Evolutionary conservation across 345 rosid species (phyloP).

Genomic region (Dimocarpus longan): DNA sequence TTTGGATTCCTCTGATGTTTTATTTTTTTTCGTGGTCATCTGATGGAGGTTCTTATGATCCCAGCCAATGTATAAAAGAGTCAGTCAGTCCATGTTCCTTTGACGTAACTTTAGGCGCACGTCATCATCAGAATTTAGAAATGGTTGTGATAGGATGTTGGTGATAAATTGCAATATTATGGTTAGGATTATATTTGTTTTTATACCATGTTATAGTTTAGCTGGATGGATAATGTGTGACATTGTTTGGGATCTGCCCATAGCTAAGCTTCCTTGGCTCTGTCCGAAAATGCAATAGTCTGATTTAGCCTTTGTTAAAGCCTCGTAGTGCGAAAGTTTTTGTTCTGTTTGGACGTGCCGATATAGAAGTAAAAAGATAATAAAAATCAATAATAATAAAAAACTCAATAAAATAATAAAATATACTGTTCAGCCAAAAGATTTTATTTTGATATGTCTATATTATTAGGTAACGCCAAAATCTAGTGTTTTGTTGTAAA

Average conservation of each 20-base stretch:
- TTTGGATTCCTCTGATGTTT: conserved; percentile 42
- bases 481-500: too few relatives aligned
- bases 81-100: conserved; percentile 28
- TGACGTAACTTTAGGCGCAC: conserved; percentile 34
- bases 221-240: too few relatives aligned
- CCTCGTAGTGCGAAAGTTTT: too few relatives aligned
- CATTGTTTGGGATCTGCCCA: not conserved
- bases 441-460: too few relatives aligned
- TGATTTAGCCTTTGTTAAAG: not conserved
- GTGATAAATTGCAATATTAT: conserved; percentile 19
- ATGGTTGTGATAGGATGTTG: conserved; percentile 11
- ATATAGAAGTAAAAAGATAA: too few relatives aligned
- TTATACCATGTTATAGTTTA: not conserved
- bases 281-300: too few relatives aligned
- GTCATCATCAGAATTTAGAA: conserved; percentile 3
- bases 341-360: too few relatives aligned
- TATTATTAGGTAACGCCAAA: too few relatives aligned
- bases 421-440: too few relatives aligned
- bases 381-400: too few relatives aligned
- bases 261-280: not conserved
- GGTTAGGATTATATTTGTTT: conserved; percentile 15
- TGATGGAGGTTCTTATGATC: conserved; percentile 40
- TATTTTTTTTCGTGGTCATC: conserved; percentile 26
- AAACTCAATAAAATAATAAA: too few relatives aligned
- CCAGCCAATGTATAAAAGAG: conserved; percentile 50